phyloP scores from a whole-genome alignment of 805 yeast genomes.

The Suhomyces kilbournensis region DNA sequence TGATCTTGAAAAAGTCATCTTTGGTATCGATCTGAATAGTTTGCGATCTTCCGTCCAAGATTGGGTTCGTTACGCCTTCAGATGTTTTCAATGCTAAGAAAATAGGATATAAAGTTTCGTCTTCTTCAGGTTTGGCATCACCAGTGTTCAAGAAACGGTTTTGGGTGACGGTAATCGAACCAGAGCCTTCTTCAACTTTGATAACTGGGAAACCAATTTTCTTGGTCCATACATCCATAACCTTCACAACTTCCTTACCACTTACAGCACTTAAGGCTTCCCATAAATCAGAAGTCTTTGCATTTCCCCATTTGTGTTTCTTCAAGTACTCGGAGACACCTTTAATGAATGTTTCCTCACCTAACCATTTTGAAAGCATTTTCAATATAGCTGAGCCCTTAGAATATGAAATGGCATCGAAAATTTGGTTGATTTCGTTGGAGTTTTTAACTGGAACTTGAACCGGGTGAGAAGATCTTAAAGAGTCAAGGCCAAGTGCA shows the following conservation, averaged over 20 bases:
- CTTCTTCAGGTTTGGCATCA: constrained; percentile 74
- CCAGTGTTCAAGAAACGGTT: constrained; percentile 74
- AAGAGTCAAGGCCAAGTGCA: constrained; percentile 71
- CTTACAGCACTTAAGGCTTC: constrained; percentile 64
- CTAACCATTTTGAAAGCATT: constrained; percentile 78
- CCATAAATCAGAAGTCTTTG: constrained; percentile 77
- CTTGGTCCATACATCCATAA: constrained; percentile 80
- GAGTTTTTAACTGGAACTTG: constrained; percentile 80
- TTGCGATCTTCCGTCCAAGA: constrained; percentile 44
- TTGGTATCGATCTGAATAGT: constrained; percentile 37
- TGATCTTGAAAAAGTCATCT: constrained; percentile 63
- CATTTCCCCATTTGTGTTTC: constrained; percentile 74
- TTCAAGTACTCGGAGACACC: constrained; percentile 78
- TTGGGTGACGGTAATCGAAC: constrained; percentile 58
- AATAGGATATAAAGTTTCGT: constrained; percentile 65
- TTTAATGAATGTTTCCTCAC: constrained; percentile 70
- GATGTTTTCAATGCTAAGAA: constrained; percentile 61
- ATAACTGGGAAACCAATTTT: constrained; percentile 77
- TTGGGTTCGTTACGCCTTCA: constrained; percentile 59
- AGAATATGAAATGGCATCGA: constrained; percentile 79
- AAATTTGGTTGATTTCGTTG: constrained; percentile 78
- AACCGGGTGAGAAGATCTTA: constrained; percentile 82
- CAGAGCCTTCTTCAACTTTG: constrained; percentile 54
- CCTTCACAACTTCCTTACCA: constrained; percentile 67
- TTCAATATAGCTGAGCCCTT: constrained; percentile 78